Percentiles rank a stretch among this genome's conserved stretches.
phyloP scores from a whole-genome alignment of 2,329 filamentous ascomycete genomes.

The Acephala macrosclerotiorum region DNA sequence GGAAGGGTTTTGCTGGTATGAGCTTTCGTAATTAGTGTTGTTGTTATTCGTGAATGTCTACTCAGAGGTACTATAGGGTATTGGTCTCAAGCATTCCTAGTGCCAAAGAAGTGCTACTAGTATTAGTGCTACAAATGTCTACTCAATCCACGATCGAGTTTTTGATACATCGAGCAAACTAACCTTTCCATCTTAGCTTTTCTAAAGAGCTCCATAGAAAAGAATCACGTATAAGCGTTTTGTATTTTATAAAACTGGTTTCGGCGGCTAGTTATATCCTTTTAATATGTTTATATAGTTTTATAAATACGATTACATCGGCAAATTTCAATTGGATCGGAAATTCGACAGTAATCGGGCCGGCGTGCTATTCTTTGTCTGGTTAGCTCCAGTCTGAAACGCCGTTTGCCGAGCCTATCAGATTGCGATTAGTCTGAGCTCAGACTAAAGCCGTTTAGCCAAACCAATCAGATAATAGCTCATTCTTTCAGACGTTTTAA shows the following conservation, averaged over 20 bases:
- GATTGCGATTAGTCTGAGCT: no score
- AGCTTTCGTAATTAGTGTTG: not conserved
- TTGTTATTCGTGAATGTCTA: not conserved
- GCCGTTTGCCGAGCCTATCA: no score
- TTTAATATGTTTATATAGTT: constrained; percentile 14
- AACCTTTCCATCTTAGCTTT: constrained; percentile 12
- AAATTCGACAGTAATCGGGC: no score
- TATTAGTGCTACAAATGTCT: not conserved
- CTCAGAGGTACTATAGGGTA: not conserved
- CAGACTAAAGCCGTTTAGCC: no score
- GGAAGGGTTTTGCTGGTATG: not conserved
- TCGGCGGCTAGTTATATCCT: constrained; percentile 9
- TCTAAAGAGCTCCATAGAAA: constrained; percentile 2
- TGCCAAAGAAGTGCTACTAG: not conserved
- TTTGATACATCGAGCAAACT: not conserved
- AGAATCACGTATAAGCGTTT: not conserved
- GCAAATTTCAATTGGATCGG: no score
- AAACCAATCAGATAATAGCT: no score
- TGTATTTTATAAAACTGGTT: constrained; percentile 2
- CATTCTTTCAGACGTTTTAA: no score
- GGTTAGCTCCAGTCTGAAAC: no score
- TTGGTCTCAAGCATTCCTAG: not conserved
- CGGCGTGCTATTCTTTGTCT: no score
- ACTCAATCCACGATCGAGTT: not conserved
- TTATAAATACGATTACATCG: constrained; percentile 8